Percentiles rank a stretch among this genome's conserved stretches.
phyloP scores from a whole-genome alignment of 1,139 yeast species.

The Ogataea hybrid region DNA sequence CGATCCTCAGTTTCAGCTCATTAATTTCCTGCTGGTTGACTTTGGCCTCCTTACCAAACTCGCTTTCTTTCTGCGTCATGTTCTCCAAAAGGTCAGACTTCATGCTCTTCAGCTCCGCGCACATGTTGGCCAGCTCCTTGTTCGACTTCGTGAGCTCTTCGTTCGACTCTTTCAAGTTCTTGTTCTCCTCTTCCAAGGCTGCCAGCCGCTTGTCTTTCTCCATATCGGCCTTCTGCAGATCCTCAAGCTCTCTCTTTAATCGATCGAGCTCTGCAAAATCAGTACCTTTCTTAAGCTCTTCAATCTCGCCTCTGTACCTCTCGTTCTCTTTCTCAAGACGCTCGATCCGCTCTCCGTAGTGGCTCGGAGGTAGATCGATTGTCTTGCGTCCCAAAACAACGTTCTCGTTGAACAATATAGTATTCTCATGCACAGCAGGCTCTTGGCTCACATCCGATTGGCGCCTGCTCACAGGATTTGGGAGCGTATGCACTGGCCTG shows the following conservation, averaged over 20 bases:
- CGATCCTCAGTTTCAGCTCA: conserved; percentile 40
- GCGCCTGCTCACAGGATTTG: conserved; percentile 13
- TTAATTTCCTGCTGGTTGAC: conserved; percentile 49
- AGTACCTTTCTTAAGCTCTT: conserved; percentile 22
- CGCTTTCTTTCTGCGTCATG: conserved; percentile 61
- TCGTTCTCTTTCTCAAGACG: conserved; percentile 35
- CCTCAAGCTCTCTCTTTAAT: conserved; percentile 26
- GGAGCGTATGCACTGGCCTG: conserved; percentile 15
- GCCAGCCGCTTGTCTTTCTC: conserved; percentile 16
- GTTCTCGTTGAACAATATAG: conserved; percentile 24
- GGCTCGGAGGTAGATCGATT: conserved; percentile 29
- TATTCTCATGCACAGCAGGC: conserved; percentile 9
- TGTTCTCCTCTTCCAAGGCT: conserved; percentile 13
- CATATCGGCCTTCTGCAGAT: conserved; percentile 21
- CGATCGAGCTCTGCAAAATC: conserved; percentile 26
- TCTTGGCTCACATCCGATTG: conserved; percentile 8
- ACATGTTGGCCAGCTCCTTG: conserved; percentile 18
- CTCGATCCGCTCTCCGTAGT: conserved; percentile 33
- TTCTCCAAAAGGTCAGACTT: conserved; percentile 66
- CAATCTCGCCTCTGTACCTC: conserved; percentile 19
- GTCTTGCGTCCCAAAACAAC: conserved; percentile 31
- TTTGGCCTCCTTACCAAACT: conserved; percentile 53
- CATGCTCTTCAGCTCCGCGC: conserved; percentile 36
- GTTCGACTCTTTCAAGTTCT: background rate
- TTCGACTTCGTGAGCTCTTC: conserved; percentile 13